These are phyloP conservation scores for Primulina huaijiensis DNA, from an alignment of 257 asterid species.

Conservation along the genomic window DNA sequence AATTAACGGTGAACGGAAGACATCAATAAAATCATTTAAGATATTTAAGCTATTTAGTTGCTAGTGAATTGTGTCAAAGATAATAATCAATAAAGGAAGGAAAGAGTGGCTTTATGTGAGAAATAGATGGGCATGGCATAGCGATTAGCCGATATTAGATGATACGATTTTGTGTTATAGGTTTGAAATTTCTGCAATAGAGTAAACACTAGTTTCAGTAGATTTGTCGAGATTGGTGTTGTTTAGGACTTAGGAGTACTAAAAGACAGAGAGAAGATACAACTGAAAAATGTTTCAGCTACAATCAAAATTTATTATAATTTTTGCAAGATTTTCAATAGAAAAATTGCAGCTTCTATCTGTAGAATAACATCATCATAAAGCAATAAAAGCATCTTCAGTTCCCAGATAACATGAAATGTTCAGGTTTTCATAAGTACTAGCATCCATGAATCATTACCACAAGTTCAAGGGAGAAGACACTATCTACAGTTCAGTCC, in stretches of 20 bases:
- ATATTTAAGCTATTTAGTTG: not conserved
- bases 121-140: not conserved
- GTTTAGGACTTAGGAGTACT: not conserved
- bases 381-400: not conserved
- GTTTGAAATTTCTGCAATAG: not conserved
- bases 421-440: conserved; percentile 9
- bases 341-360: conserved; percentile 10
- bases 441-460: conserved; percentile 10
- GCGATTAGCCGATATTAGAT: not conserved
- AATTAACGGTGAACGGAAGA: not conserved
- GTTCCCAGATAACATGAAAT: not conserved
- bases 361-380: not conserved
- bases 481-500: not conserved
- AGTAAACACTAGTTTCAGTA: not conserved
- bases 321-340: conserved; percentile 19
- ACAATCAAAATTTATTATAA: conserved; percentile 5
- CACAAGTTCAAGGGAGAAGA: not conserved
- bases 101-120: not conserved
- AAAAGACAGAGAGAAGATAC: not conserved
- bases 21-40: not conserved
- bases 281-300: too few relatives aligned
- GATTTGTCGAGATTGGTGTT: not conserved
- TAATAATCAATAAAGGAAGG: not conserved
- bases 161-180: not conserved
- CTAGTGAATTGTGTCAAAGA: not conserved